A percentile compares a stretch with the other conserved stretches of the same genome.
Evolutionary conservation across 1,139 yeast species (phyloP).

Genomic region (Magnusiomyces suaveolens): DNA sequence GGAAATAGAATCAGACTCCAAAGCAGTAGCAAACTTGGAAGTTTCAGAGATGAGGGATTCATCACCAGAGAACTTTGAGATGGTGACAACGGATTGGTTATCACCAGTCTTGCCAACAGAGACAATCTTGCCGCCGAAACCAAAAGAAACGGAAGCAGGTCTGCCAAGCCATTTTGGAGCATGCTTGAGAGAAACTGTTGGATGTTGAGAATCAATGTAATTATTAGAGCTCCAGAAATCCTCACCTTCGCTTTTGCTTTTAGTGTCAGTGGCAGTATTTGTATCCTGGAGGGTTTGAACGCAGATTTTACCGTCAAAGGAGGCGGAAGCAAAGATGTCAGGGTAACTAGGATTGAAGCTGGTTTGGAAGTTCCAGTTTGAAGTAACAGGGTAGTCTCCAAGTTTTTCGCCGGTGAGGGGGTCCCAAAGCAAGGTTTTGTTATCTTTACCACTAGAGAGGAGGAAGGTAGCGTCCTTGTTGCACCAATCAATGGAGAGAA

Average conservation of each 20-base stretch:
- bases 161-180: constrained; percentile 85
- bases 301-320: constrained; percentile 79
- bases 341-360: constrained; percentile 83
- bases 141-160: constrained; percentile 73
- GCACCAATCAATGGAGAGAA: constrained; percentile 91
- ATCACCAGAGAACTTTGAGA: constrained; percentile 43
- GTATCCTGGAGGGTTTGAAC: constrained; percentile 86
- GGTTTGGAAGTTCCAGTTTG: constrained; percentile 89
- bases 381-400: constrained; percentile 84
- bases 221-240: constrained; percentile 83
- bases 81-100: constrained; percentile 37
- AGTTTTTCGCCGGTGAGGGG: constrained; percentile 60
- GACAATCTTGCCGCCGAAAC: constrained; percentile 87
- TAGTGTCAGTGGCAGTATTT: constrained; percentile 18
- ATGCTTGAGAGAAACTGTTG: constrained; percentile 51
- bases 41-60: constrained; percentile 30
- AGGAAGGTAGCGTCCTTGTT: constrained; percentile 66
- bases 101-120: constrained; percentile 39
- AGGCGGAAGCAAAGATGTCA: constrained; percentile 85
- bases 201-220: constrained; percentile 59
- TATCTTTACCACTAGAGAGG: constrained; percentile 86
- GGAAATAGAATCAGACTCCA: constrained; percentile 46
- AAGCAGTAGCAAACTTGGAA: constrained; percentile 47
- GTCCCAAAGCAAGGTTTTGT: constrained; percentile 82
- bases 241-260: constrained; percentile 18